phyloP scores from a whole-genome alignment of 805 yeast species.

The Saccharomycopsis schoenii region DNA sequence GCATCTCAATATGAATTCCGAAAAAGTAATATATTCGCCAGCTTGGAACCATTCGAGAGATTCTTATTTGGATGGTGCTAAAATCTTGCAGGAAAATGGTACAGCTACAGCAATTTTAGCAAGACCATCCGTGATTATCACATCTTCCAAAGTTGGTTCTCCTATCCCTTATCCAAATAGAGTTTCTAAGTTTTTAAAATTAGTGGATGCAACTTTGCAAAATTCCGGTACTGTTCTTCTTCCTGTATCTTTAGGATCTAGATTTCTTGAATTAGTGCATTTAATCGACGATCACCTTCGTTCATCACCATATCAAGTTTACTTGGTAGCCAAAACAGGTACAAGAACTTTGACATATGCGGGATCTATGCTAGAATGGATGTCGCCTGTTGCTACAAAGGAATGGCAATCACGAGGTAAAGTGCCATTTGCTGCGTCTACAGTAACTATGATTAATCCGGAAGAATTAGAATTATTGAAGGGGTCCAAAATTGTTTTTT shows the following conservation, averaged over 20 bases:
- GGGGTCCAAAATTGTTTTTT: conserved; percentile 74
- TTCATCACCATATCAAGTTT: conserved; percentile 42
- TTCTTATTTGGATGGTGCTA: conserved; percentile 67
- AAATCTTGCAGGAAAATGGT: conserved; percentile 45
- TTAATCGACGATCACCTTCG: conserved; percentile 56
- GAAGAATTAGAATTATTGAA: conserved; percentile 42
- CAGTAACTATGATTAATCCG: conserved; percentile 49
- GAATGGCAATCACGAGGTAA: conserved; percentile 70
- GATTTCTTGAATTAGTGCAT: conserved; percentile 71
- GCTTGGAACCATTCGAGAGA: conserved; percentile 94
- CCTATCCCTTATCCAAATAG: conserved; percentile 50
- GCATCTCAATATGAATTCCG: conserved; percentile 64
- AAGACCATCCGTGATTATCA: conserved; percentile 76
- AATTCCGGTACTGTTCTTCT: conserved; percentile 64
- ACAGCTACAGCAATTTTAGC: conserved; percentile 49
- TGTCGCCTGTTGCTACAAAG: conserved; percentile 77
- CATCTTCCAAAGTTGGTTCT: conserved; percentile 61
- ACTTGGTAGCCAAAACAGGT: conserved; percentile 70
- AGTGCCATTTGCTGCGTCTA: conserved; percentile 69
- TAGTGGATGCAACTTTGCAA: conserved; percentile 55
- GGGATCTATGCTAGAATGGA: conserved; percentile 89
- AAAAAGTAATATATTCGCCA: conserved; percentile 78
- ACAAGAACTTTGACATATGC: conserved; percentile 73
- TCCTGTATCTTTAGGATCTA: conserved; percentile 73
- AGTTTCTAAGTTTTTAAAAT: conserved; percentile 50